Percentiles rank a stretch among this genome's conserved stretches.
These are phyloP conservation scores for Medicago ruthenica DNA, from an alignment of 306 rosid genomes.

Conservation along the genomic window DNA sequence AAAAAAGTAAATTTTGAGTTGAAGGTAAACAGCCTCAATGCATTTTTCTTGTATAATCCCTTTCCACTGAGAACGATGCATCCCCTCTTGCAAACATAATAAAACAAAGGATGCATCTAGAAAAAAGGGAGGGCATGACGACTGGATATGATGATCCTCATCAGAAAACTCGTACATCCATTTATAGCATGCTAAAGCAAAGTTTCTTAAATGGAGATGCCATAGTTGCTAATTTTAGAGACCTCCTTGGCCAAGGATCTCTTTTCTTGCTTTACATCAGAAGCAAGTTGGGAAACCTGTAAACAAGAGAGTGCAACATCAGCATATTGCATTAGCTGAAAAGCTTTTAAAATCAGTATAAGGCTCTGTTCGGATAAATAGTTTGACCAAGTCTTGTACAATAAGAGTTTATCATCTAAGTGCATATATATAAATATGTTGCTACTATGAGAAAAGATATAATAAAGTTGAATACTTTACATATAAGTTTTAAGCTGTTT, in stretches of 20 bases:
- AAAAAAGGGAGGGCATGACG: slow-evolving; percentile 17
- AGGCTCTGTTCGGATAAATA: background rate
- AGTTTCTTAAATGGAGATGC: slow-evolving; percentile 76
- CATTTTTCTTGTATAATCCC: slow-evolving; percentile 27
- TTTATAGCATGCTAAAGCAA: slow-evolving; percentile 18
- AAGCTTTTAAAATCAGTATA: background rate
- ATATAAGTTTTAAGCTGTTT: background rate
- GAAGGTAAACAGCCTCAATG: slow-evolving; percentile 21
- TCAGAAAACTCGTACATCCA: slow-evolving; percentile 33
- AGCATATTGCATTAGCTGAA: slow-evolving; percentile 29
- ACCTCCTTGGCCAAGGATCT: slow-evolving; percentile 69
- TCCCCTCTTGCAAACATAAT: slow-evolving; percentile 19
- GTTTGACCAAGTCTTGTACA: background rate
- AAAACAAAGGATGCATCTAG: slow-evolving; percentile 17
- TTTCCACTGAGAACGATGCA: slow-evolving; percentile 4
- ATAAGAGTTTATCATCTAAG: background rate
- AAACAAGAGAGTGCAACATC: slow-evolving; percentile 41
- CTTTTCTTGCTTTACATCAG: slow-evolving; percentile 79
- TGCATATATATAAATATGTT: background rate
- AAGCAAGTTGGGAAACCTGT: slow-evolving; percentile 78
- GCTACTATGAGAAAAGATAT: background rate
- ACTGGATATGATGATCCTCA: background rate
- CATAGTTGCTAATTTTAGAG: slow-evolving; percentile 81
- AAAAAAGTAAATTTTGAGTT: background rate
- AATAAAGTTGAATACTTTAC: background rate